A percentile compares a stretch with the other conserved stretches of the same genome.
phyloP scores from a whole-genome alignment of 129 eudicot species.

The Heracleum sosnowskyi region DNA sequence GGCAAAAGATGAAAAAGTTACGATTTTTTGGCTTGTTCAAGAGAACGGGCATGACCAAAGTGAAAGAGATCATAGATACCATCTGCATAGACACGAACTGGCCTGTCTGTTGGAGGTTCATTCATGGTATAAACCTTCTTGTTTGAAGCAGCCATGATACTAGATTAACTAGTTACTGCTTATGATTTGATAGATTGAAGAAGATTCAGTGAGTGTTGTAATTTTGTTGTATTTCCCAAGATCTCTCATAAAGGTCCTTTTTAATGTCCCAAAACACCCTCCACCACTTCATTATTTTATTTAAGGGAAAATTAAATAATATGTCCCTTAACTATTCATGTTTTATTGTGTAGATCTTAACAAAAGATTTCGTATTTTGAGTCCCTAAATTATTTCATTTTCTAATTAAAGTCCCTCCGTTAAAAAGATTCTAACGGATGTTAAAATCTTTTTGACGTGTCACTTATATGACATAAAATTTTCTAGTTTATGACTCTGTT shows the following conservation, averaged over 20 bases:
- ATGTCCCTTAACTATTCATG: too few relatives aligned
- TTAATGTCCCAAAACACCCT: not conserved
- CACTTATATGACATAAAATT: too few relatives aligned
- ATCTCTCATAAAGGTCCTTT: not conserved
- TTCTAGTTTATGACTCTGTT: too few relatives aligned
- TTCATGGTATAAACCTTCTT: constrained; percentile 8
- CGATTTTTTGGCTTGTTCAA: constrained; percentile 26
- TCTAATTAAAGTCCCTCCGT: too few relatives aligned
- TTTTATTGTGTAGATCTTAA: too few relatives aligned
- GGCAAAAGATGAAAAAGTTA: not conserved
- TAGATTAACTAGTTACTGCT: not conserved
- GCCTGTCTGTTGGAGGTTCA: constrained; percentile 19
- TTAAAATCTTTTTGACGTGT: too few relatives aligned
- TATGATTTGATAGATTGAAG: not conserved
- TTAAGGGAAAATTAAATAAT: too few relatives aligned
- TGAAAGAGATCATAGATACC: constrained; percentile 35
- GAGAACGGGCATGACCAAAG: constrained; percentile 29
- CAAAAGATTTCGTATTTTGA: too few relatives aligned
- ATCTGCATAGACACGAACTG: constrained; percentile 28
- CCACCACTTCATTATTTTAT: not conserved
- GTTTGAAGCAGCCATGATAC: not conserved
- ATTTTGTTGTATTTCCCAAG: constrained; percentile 3
- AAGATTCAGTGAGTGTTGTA: not conserved
- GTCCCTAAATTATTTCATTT: too few relatives aligned
- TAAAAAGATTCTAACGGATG: too few relatives aligned